Evolutionary conservation across 768 basidiomycete species (phyloP).

Genomic region (Daedalea quercina): DNA sequence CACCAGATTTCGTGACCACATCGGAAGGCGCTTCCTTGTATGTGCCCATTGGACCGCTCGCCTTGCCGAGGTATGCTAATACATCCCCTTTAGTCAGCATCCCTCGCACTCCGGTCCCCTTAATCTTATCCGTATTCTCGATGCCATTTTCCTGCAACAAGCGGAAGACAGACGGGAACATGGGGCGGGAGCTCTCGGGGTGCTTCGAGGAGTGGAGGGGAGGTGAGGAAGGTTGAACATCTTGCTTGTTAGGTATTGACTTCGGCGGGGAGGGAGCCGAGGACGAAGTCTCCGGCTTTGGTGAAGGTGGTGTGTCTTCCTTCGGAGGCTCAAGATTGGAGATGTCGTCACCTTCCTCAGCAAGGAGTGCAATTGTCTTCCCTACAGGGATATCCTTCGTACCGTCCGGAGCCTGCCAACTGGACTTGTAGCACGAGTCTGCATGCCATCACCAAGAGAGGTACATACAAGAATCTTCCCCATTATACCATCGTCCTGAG

Average conservation of each 20-base stretch:
- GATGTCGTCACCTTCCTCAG: conserved; percentile 95
- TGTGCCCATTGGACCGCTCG: conserved; percentile 70
- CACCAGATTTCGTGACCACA: conserved; percentile 14
- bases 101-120: conserved; percentile 84
- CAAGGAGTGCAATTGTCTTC: conserved; percentile 83
- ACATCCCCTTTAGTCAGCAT: conserved; percentile 98
- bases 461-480: conserved; percentile 78
- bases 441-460: background rate
- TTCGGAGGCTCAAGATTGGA: conserved; percentile 68
- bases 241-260: conserved; percentile 5
- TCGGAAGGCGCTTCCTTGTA: conserved; percentile 42
- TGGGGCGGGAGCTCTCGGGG: conserved; percentile 53
- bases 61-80: conserved; percentile 77
- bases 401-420: conserved; percentile 60
- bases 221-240: conserved; percentile 3
- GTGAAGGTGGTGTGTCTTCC: conserved; percentile 25
- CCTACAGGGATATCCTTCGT: conserved; percentile 84
- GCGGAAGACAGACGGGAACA: conserved; percentile 89
- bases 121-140: conserved; percentile 55
- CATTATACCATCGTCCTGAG: conserved; percentile 92
- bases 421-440: background rate
- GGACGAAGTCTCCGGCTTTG: conserved; percentile 13
- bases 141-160: conserved; percentile 63
- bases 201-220: conserved; percentile 15
- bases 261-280: conserved; percentile 13